A percentile compares a stretch with the other conserved stretches of the same genome.
These are phyloP conservation scores for Parietichytrium sp. DNA, from an alignment of 108 stramenopile genomes.

Conservation along the genomic window DNA sequence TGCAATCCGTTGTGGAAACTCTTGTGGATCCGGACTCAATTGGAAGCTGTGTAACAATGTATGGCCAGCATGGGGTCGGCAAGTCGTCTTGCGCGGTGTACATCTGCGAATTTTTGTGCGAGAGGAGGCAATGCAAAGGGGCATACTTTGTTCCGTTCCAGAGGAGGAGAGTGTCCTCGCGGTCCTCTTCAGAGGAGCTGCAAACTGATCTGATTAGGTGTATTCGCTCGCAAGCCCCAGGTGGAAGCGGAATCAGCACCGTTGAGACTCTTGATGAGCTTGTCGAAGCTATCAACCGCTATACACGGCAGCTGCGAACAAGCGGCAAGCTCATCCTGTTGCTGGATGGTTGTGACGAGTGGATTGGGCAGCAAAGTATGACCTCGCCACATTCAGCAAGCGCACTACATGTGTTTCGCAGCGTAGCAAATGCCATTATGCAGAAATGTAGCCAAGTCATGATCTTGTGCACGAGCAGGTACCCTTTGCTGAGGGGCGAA, in stretches of 20 bases:
- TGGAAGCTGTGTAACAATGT: background rate
- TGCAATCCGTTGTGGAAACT: background rate
- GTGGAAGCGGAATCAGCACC: background rate
- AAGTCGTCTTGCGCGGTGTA: background rate
- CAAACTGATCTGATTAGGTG: background rate
- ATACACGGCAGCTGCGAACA: background rate
- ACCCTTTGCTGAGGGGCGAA: too few relatives aligned
- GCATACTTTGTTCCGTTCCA: background rate
- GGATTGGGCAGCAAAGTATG: too few relatives aligned
- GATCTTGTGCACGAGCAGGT: too few relatives aligned
- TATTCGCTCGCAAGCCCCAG: background rate
- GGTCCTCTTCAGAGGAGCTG: background rate
- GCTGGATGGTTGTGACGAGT: slow-evolving; percentile 16
- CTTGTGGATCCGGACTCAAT: background rate
- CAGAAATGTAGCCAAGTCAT: too few relatives aligned
- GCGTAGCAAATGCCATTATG: too few relatives aligned
- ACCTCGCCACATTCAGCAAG: too few relatives aligned
- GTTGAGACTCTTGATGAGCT: background rate
- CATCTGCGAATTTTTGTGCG: background rate
- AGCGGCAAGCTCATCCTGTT: background rate
- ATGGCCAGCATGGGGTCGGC: background rate
- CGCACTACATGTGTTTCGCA: too few relatives aligned
- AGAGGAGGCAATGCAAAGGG: slow-evolving; percentile 9
- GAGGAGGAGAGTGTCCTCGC: too few relatives aligned
- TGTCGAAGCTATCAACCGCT: background rate